Evolutionary conservation across 441 rosid species (phyloP), one percentile per base, ranked within the genome.

Genomic region (Erodium chrysanthum): DNA sequence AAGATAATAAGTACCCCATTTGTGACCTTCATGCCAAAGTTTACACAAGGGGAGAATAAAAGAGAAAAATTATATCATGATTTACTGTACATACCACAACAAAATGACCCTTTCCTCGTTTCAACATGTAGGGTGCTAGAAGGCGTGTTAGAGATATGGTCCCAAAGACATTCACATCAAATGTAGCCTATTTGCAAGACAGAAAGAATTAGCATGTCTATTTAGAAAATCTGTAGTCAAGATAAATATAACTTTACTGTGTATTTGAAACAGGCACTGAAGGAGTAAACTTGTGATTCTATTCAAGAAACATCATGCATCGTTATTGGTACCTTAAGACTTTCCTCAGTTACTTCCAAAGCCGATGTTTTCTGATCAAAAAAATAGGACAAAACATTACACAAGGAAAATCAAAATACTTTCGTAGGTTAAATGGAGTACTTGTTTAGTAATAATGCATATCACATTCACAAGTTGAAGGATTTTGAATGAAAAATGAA

Each of bases 91-190:
- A 3, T 87, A 92, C 98, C 98, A 92, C 96, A 73, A 92, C 91
- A 80, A 92, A 90, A 72, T 90, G 96, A 71, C 98, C 96, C 22
- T 86, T 77, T 67, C 93, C 94, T 58, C 87, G 87, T 72, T 71
- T 83, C 78, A 90, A 78, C 98, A 90, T 92, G 66, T 66, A 82
- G 62, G 94, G 88, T 75, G 84, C 81, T 83, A 92, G 71, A 63
- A 90, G 84, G 76, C 84, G 85, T 68, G 96, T 92, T 58, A 92
- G 88, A 73, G 91, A 81, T 78, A 92, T 79, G 22, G 98, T 86
- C 72, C 96, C 98, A 52, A 90, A 70, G 69, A 90, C 98, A 76
- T 90, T 92, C 73, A 90, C 83, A 68, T 85, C 68, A 35, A 92
- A 84, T 14, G 96, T 90, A 67, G 88, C 89, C 98, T 92, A 73